These are phyloP conservation scores for Juglanconis juglandina DNA, from an alignment of 2,329 filamentous ascomycete genomes.

Conservation along the genomic window DNA sequence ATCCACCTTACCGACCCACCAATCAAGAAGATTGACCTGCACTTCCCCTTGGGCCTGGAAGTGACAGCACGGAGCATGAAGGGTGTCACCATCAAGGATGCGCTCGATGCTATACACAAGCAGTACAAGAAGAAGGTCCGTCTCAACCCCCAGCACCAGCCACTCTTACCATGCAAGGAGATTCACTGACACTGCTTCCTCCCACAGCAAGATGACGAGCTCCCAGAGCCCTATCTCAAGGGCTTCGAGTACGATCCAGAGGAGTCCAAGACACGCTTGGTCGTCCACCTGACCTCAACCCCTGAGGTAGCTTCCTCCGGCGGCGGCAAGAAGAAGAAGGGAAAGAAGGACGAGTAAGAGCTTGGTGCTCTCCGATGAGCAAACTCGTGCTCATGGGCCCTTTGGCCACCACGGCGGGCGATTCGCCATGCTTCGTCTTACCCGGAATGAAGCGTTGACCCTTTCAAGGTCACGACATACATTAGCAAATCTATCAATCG, in stretches of 20 bases:
- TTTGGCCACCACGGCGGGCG: background rate
- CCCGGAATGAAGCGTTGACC: too few species aligned
- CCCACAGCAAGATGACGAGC: conserved; percentile 79
- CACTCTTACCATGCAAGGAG: background rate
- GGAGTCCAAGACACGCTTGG: conserved; percentile 81
- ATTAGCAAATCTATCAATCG: too few species aligned
- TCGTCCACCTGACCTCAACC: conserved; percentile 80
- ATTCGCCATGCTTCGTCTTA: background rate
- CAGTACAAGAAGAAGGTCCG: conserved; percentile 92
- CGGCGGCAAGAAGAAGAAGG: conserved; percentile 67
- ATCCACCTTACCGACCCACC: conserved; percentile 75
- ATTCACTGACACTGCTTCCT: conserved; percentile 14
- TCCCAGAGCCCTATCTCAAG: conserved; percentile 80
- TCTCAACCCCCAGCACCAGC: conserved; percentile 15
- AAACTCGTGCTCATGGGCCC: conserved; percentile 22
- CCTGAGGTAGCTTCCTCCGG: conserved; percentile 43
- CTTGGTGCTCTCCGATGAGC: conserved; percentile 35
- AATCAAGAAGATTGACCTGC: conserved; percentile 90
- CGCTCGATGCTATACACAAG: conserved; percentile 92
- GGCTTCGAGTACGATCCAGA: conserved; percentile 97
- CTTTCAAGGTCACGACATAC: too few species aligned
- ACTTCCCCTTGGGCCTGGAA: conserved; percentile 83
- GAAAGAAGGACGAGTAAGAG: conserved; percentile 37
- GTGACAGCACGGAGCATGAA: conserved; percentile 88
- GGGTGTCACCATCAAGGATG: conserved; percentile 96